These are phyloP conservation scores for Phaffomyces antillensis DNA, from an alignment of 805 yeast genomes.

Conservation along the genomic window DNA sequence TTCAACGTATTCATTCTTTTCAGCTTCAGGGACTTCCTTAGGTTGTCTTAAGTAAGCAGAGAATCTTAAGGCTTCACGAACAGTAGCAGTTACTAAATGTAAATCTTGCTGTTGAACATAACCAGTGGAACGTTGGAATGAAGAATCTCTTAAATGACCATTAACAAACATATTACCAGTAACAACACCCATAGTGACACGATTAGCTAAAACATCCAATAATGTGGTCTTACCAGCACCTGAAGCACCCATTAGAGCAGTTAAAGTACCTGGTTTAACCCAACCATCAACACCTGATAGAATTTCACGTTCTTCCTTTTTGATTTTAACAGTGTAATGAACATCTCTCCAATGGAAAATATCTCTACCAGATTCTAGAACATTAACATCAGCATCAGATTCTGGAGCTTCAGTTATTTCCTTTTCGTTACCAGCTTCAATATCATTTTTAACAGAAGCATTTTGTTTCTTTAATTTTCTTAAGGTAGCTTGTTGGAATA, in stretches of 20 bases:
- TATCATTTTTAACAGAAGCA: constrained; percentile 22
- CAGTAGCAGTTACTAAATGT: constrained; percentile 59
- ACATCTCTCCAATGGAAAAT: constrained; percentile 76
- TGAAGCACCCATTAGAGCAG: constrained; percentile 72
- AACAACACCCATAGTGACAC: constrained; percentile 64
- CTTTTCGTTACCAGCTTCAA: constrained; percentile 23
- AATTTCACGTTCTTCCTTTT: constrained; percentile 52
- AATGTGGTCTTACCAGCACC: constrained; percentile 81
- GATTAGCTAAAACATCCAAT: constrained; percentile 61
- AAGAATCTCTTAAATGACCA: constrained; percentile 50
- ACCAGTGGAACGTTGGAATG: constrained; percentile 49
- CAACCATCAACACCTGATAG: constrained; percentile 66
- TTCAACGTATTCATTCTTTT: constrained; percentile 61
- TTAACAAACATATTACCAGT: constrained; percentile 62
- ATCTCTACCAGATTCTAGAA: constrained; percentile 32
- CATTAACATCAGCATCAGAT: constrained; percentile 19
- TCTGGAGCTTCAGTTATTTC: constrained; percentile 19
- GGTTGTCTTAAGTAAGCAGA: constrained; percentile 68
- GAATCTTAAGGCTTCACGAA: constrained; percentile 65
- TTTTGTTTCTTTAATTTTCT: constrained; percentile 37
- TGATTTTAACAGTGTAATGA: constrained; percentile 60
- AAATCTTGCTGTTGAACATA: constrained; percentile 75
- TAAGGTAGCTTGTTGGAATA: constrained; percentile 47
- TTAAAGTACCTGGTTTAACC: constrained; percentile 77
- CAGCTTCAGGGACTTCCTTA: constrained; percentile 37